Conservation (phyloP, 345 rosid species). For the Bruguiera sexangula region DNA sequence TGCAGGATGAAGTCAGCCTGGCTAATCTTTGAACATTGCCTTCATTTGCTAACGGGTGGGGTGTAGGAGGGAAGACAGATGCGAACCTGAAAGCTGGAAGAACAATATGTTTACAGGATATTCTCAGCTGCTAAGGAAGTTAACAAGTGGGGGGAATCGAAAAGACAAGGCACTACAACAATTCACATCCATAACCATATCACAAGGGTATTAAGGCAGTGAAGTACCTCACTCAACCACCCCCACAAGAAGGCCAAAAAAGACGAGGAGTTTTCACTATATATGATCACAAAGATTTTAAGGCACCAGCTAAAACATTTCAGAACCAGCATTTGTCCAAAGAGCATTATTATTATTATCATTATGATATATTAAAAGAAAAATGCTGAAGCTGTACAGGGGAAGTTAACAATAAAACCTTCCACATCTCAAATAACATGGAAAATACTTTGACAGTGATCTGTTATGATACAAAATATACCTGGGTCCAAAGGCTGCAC, state of each 20-base stretch:
- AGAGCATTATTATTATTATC: neutral
- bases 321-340: neutral
- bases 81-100: constrained; percentile 80
- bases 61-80: constrained; percentile 87
- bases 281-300: neutral
- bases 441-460: neutral
- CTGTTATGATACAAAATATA: constrained; percentile 18
- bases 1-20: constrained; percentile 50
- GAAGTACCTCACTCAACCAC: neutral
- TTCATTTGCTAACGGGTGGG: constrained; percentile 70
- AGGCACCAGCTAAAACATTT: neutral
- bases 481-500: constrained; percentile 90
- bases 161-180: neutral
- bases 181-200: neutral
- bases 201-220: neutral
- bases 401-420: neutral
- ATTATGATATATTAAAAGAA: too few relatives aligned
- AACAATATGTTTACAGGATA: constrained; percentile 15
- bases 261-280: neutral
- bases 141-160: neutral
- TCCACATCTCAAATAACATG: neutral
- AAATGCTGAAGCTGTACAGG: too few relatives aligned
- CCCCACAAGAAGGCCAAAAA: neutral
- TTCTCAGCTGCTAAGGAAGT: constrained; percentile 3
- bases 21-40: constrained; percentile 43